Base-by-base conservation (phyloP, 2,329 filamentous ascomycete genomes). In the Neopestalotiopsis sp. region DNA sequence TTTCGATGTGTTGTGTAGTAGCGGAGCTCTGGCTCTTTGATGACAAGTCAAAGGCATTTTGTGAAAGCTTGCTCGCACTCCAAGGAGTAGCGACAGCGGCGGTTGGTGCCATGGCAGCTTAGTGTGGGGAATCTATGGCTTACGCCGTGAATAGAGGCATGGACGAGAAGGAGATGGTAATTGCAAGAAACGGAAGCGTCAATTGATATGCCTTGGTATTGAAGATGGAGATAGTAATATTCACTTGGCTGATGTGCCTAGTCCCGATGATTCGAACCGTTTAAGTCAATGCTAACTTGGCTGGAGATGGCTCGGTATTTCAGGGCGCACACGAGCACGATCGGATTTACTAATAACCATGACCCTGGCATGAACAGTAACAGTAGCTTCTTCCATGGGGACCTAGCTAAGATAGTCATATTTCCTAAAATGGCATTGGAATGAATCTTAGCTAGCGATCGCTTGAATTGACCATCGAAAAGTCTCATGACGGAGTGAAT, bases 1-100 rank as follows among this genome's bases (percentile, higher is more conserved):
- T 61, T 34, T 61, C 59, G 12, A 61, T 38, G 32, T 61, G 59
- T 20, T 61, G 59, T 38, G n/a, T 30, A 2, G 59, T 34, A 1
- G 34, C 59, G 7, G 59, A 38, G n/a, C 30, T 61, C 32, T 40
- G 59, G 32, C 59, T 61, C 28, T 65, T 65, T 5, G 61, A 14
- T 32, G 61, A 63, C 13, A 40, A 17, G 10, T 63, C 32, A n/a
- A 10, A 28, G 17, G 32, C 24, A 30, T 61, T 17, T 28, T 42
- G 40, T 17, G 32, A 40, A 45, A 63, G 20, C 4, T 63, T 30
- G 12, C n/a, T 38, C 13, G 62, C 30, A 40, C 38, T 65, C 45
- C 62, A 65, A 49, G 45, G 62, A 24, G 59, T 34, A n/a, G 24
- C 38, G 24, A 65, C 38, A 17, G 24, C 40, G 12, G 62, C 24